phyloP scores from a whole-genome alignment of 164 flowering plant species.

The Nelumbo lutea region DNA sequence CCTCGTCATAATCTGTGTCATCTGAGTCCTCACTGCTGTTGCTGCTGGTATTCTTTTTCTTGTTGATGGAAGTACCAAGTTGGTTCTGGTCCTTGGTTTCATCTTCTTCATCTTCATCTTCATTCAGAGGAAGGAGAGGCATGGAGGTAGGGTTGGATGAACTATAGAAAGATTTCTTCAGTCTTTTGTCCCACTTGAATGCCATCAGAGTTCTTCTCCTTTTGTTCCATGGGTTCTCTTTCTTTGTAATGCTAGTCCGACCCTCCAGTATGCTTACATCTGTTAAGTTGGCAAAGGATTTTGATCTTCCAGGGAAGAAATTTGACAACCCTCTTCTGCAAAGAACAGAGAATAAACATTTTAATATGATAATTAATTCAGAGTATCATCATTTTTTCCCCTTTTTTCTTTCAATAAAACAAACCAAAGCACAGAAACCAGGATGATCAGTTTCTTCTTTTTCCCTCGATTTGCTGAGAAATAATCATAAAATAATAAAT shows the following conservation, averaged over 20 bases:
- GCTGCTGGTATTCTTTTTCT: neutral
- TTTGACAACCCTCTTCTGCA: constrained; percentile 62
- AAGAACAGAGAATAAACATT: neutral
- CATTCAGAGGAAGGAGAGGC: constrained; percentile 30
- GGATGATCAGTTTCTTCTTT: too few species aligned
- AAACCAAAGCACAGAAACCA: neutral
- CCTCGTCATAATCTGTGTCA: too few species aligned
- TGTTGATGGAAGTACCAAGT: neutral
- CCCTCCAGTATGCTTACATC: constrained; percentile 32
- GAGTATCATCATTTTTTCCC: neutral
- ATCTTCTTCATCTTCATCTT: constrained; percentile 25
- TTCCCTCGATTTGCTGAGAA: too few species aligned
- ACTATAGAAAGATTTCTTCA: constrained; percentile 25
- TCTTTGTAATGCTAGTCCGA: constrained; percentile 27
- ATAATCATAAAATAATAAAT: too few species aligned
- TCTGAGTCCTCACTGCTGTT: too few species aligned
- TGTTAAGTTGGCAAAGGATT: constrained; percentile 49
- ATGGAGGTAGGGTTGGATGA: constrained; percentile 38
- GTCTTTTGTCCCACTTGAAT: constrained; percentile 23
- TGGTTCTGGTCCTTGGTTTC: constrained; percentile 4
- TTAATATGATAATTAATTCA: neutral
- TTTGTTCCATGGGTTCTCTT: constrained; percentile 64
- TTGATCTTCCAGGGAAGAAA: constrained; percentile 53
- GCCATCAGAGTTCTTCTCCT: constrained; percentile 45
- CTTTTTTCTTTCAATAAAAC: neutral